Conservation (phyloP, 495 filamentous ascomycete genomes). For the Podospora appendiculata region DNA sequence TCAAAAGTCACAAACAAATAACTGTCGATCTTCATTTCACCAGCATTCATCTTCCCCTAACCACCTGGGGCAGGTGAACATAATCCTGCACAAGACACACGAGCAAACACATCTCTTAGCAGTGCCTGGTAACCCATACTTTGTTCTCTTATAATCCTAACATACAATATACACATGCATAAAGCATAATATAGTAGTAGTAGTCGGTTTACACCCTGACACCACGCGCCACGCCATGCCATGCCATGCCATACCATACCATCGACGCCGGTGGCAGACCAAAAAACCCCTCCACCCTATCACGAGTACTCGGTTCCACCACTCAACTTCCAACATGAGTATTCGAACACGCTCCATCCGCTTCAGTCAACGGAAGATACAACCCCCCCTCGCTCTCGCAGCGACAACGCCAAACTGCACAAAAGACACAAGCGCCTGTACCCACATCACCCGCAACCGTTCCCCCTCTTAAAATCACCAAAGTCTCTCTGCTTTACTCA, state of each 20-base stretch:
- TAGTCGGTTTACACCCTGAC: background rate
- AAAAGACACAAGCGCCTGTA: background rate
- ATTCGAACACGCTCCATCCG: background rate
- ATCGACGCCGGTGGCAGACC: background rate
- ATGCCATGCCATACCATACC: background rate
- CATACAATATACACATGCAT: slow-evolving; percentile 28
- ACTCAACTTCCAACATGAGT: background rate
- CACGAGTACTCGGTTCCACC: background rate
- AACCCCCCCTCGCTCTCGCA: background rate
- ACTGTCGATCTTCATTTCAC: too few relatives aligned
- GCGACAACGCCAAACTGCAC: background rate
- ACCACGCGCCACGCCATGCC: background rate
- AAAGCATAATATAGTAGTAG: slow-evolving; percentile 19
- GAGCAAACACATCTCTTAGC: too few relatives aligned
- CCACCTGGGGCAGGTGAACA: too few relatives aligned
- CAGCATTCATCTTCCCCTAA: too few relatives aligned
- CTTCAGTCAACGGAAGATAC: background rate
- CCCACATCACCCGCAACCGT: background rate
- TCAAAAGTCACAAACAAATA: too few relatives aligned
- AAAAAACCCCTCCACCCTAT: background rate
- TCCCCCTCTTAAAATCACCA: background rate
- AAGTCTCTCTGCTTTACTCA: background rate
- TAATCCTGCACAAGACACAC: too few relatives aligned
- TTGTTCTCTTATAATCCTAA: slow-evolving; percentile 16
- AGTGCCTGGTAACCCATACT: too few relatives aligned